Percentiles rank a stretch among this genome's conserved stretches.
Conservation (phyloP, 371 early-diverging fungal genomes). For the Lichtheimia corymbifera region DNA sequence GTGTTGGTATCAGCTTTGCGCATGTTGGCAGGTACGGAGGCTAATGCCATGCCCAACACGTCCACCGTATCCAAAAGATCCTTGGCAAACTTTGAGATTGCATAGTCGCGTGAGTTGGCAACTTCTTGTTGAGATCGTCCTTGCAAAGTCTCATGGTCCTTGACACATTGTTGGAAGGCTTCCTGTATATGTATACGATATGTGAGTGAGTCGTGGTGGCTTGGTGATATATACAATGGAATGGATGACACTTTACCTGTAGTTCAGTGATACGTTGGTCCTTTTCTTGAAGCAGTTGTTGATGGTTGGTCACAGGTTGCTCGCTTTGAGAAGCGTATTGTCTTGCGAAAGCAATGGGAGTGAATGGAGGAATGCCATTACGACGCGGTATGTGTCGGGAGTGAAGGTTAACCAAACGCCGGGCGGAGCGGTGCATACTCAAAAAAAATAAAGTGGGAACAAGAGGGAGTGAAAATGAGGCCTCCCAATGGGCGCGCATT, state of each 20-base stretch:
- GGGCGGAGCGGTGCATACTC: too few species aligned
- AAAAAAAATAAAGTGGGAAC: too few species aligned
- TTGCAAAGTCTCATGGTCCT: constrained; percentile 93
- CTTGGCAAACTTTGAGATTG: constrained; percentile 95
- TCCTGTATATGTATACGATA: constrained; percentile 51
- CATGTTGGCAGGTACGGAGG: constrained; percentile 63
- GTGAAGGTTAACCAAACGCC: not conserved
- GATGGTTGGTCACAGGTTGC: not conserved
- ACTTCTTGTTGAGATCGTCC: constrained; percentile 85
- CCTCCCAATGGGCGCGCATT: too few species aligned
- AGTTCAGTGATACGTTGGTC: not conserved
- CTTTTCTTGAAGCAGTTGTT: not conserved
- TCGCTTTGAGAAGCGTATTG: not conserved
- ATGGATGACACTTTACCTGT: not conserved
- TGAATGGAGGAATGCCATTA: not conserved
- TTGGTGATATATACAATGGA: too few species aligned
- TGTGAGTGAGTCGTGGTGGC: not conserved
- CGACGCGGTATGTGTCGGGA: not conserved
- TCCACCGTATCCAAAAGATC: constrained; percentile 94
- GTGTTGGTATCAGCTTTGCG: constrained; percentile 22
- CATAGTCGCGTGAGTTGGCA: constrained; percentile 74
- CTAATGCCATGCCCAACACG: constrained; percentile 85
- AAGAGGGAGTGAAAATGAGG: too few species aligned
- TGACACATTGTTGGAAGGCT: constrained; percentile 82
- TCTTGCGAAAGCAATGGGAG: not conserved